Evolutionary conservation across 2,329 filamentous ascomycete species (phyloP), one percentile per base, ranked within the genome.

Genomic region (Hysterium pulicare): DNA sequence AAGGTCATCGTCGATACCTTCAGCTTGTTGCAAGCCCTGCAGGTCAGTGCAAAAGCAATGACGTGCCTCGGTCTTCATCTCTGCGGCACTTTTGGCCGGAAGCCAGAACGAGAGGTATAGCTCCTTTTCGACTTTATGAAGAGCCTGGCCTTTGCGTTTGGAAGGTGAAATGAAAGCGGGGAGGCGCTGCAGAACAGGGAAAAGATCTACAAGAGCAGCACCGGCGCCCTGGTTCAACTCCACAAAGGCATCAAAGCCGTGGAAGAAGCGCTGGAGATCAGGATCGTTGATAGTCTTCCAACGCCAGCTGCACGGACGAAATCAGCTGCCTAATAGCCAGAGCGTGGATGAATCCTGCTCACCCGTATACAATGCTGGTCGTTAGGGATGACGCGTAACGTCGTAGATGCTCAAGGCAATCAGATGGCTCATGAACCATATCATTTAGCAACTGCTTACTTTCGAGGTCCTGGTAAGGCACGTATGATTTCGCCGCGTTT

Each of bases 381-480:
- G 71, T 72, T 9, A 77, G 51, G 0, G 74, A 71, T 35, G 68
- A 72, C 3, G 71, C 69, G 46, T 73, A 79, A 24, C 74, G 64
- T n/a, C 71, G 62, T 17, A 77, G 61, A 44, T 75, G 71, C n/a
- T 71, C 55, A 8, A 68, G 40, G 37, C 71, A 73, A 1, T 61
- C 45, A 0, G 67, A 49, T 0, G 75, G 75, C 13, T 59, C 42
- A 0, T 72, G 66, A 2, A 79, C 51, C 17, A 81, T 56, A 9
- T 73, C 71, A 36, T 61, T 45, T 28, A 79, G 58, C 75, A 81
- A 75, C 42, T 73, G 68, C 50, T 73, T 74, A 57, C 73, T 77
- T 54, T 81, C 77, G 5, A 80, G 67, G 43, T 74, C 69, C 50
- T 81, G 77, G 49, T 79, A 79, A 0, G 76, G 72, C 16, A 55